Evolutionary conservation across 2,329 filamentous ascomycete species (phyloP), one percentile per base, ranked within the genome.

Genomic region (Cadophora luteo-olivacea): DNA sequence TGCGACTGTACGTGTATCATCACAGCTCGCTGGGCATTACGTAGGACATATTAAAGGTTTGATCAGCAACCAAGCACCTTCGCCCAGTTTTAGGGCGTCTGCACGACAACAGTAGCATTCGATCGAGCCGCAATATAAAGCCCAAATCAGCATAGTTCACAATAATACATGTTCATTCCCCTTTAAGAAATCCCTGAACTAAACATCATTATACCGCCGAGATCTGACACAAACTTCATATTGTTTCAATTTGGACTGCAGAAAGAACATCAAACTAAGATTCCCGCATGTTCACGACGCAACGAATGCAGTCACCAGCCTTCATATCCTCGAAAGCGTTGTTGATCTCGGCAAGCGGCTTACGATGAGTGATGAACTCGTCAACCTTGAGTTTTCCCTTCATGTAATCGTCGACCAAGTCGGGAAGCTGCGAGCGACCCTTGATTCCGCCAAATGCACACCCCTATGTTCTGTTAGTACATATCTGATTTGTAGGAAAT

Each of bases 401-500:
- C 81, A 97, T 86, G 84, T 99, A 99, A 82, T 98, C 95, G 74
- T 89, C 84, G 29, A 99, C 94, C 51, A 99, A 89, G 68, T 87
- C 90, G 60, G 92, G 91, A 73, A 99, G 89, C 84, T 99, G 96
- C 41, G 92, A 91, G 78, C 96, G 94, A 75, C 96, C 96, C 87
- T 98, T 99, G 86, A 99, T 94, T 76, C 96, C 96, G 75, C 96
- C 96, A 78, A 99, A 99, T 22, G 96, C 96, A 79, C 95, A 98
- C 65, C 96, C 96, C 64, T 73, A 62, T 22, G 61, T 33, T 29
- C 22, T 16, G 58, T 70, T 64, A 72, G 68, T 14, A 19, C 22
- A 22, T 52, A 41, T 62, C 41, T 36, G n/a, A n/a, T 25, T 19
- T 45, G 41, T 14, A 19, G 41, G 6, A 45, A 19, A 45, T 2